Conservation (phyloP, 2,329 filamentous ascomycete genomes). For the Cercospora berteroae region DNA sequence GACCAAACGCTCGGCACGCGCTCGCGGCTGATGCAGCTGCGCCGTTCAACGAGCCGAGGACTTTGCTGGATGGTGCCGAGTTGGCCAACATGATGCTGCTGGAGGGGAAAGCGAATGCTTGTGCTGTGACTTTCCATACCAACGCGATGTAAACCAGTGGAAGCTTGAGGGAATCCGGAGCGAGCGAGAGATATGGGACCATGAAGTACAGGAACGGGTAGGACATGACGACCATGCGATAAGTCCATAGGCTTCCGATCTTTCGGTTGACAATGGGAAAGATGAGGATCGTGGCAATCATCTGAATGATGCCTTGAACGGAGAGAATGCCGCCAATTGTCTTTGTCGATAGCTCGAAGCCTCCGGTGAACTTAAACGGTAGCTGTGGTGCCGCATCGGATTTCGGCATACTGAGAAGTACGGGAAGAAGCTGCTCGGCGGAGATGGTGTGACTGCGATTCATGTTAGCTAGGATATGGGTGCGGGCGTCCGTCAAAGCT, state of each 20-base stretch:
- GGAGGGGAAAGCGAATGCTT: slow-evolving; percentile 86
- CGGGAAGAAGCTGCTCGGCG: slow-evolving; percentile 88
- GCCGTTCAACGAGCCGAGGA: slow-evolving; percentile 89
- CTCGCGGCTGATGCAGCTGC: slow-evolving; percentile 89
- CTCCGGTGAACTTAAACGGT: slow-evolving; percentile 85
- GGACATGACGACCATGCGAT: slow-evolving; percentile 73
- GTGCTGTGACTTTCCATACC: slow-evolving; percentile 89
- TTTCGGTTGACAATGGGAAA: slow-evolving; percentile 75
- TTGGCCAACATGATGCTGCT: slow-evolving; percentile 88
- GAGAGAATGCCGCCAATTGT: slow-evolving; percentile 85
- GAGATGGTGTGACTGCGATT: slow-evolving; percentile 83
- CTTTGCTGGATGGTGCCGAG: slow-evolving; percentile 76
- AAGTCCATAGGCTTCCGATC: slow-evolving; percentile 76
- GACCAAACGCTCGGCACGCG: slow-evolving; percentile 81
- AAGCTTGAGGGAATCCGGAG: slow-evolving; percentile 70
- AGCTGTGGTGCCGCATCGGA: slow-evolving; percentile 55
- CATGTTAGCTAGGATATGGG: slow-evolving; percentile 4
- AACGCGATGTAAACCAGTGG: slow-evolving; percentile 73
- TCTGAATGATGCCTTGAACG: slow-evolving; percentile 83
- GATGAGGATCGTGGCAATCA: slow-evolving; percentile 78
- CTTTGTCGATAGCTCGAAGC: slow-evolving; percentile 79
- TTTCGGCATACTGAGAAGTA: slow-evolving; percentile 75
- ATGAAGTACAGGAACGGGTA: slow-evolving; percentile 87
- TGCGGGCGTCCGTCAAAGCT: slow-evolving; percentile 45
- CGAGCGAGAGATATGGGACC: slow-evolving; percentile 83